phyloP scores from a whole-genome alignment of 192 early-diverging fungal species.

The Spizellomyces punctatus region DNA sequence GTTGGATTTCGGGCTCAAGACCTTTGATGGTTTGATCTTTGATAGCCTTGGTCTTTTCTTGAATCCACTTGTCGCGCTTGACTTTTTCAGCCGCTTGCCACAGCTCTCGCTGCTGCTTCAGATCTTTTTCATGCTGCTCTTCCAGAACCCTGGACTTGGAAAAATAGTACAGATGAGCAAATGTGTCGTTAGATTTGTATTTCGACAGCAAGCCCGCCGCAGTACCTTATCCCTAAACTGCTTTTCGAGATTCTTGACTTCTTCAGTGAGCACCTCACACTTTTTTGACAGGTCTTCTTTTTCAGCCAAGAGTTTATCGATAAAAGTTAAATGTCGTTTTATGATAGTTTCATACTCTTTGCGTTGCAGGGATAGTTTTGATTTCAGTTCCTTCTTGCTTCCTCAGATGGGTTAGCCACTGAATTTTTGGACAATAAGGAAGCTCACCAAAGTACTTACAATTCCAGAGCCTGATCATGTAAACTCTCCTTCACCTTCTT shows the following conservation, averaged over 20 bases:
- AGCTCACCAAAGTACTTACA: constrained; percentile 16
- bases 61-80: constrained; percentile 67
- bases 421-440: neutral
- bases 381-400: constrained; percentile 58
- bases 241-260: constrained; percentile 53
- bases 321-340: constrained; percentile 59
- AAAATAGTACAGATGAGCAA: neutral
- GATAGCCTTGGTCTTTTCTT: constrained; percentile 60
- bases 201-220: neutral
- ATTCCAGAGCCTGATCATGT: constrained; percentile 39
- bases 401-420: neutral
- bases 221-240: constrained; percentile 52
- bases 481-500: constrained; percentile 39
- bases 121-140: constrained; percentile 49
- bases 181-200: neutral
- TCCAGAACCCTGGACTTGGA: constrained; percentile 45
- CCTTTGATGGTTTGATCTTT: constrained; percentile 65
- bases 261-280: constrained; percentile 49
- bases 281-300: constrained; percentile 61
- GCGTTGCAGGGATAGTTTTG: constrained; percentile 54
- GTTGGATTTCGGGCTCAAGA: constrained; percentile 63
- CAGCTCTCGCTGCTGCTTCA: constrained; percentile 56
- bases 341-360: constrained; percentile 65
- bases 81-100: constrained; percentile 62
- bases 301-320: constrained; percentile 58